These are phyloP conservation scores for Tolypocladium amazonense DNA, from an alignment of 2,329 filamentous ascomycete species.

Conservation along the genomic window DNA sequence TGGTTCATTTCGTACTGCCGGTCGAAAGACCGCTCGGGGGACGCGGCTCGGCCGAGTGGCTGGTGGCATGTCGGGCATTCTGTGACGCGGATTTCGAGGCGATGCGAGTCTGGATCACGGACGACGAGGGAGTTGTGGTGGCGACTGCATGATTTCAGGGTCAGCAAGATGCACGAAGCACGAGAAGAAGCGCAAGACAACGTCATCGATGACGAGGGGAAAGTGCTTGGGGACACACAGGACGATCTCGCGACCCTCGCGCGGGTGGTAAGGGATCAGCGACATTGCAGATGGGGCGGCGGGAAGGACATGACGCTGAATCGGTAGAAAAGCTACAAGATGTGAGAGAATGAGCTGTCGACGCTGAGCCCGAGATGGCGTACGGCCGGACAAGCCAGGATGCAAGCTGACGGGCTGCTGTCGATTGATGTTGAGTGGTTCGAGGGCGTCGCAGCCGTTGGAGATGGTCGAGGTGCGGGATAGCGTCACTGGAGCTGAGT, in stretches of 20 bases:
- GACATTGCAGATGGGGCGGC: constrained; percentile 35
- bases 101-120: constrained; percentile 73
- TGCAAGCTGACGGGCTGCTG: neutral
- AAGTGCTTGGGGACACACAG: constrained; percentile 36
- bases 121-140: constrained; percentile 90
- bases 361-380: neutral
- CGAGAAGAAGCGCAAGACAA: neutral
- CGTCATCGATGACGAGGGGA: neutral
- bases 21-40: constrained; percentile 41
- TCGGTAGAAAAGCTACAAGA: no score
- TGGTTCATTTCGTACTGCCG: constrained; percentile 24
- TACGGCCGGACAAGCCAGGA: no score
- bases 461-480: neutral
- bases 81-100: constrained; percentile 69
- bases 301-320: constrained; percentile 8
- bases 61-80: constrained; percentile 91
- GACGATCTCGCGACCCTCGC: constrained; percentile 68
- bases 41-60: constrained; percentile 39
- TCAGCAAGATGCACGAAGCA: neutral
- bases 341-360: neutral
- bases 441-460: neutral
- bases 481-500: neutral
- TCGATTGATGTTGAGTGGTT: neutral
- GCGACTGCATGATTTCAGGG: constrained; percentile 44
- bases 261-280: constrained; percentile 64